phyloP scores from a whole-genome alignment of 2,329 filamentous ascomycete genomes.

The Claviceps capensis region DNA sequence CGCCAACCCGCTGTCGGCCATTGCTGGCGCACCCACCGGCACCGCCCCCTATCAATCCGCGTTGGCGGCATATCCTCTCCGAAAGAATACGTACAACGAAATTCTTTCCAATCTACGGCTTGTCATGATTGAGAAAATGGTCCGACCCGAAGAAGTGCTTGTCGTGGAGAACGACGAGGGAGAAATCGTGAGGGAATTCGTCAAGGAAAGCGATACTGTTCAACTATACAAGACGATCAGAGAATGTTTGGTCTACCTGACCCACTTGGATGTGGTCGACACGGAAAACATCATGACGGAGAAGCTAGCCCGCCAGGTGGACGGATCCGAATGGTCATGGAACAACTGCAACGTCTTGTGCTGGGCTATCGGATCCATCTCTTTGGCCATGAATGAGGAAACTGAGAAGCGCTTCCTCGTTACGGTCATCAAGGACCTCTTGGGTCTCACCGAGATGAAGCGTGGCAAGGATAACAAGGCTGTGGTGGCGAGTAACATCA shows the following conservation, averaged over 20 bases:
- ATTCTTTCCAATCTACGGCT: constrained; percentile 86
- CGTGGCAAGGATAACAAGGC: constrained; percentile 99
- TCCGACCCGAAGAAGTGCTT: constrained; percentile 89
- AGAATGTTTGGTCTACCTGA: constrained; percentile 93
- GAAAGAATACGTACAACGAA: constrained; percentile 96
- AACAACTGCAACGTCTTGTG: constrained; percentile 98
- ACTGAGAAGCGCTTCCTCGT: constrained; percentile 97
- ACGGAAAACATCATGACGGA: constrained; percentile 99
- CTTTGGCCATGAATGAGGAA: constrained; percentile 97
- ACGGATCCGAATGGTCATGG: constrained; percentile 96
- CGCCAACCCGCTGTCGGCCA: constrained; percentile 74
- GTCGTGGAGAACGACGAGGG: constrained; percentile 99
- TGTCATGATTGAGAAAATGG: constrained; percentile 99
- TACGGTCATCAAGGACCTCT: constrained; percentile 94
- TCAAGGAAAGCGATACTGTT: constrained; percentile 98
- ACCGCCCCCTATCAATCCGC: constrained; percentile 74
- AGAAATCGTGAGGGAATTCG: constrained; percentile 96
- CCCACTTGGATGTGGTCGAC: constrained; percentile 91
- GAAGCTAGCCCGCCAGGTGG: constrained; percentile 88
- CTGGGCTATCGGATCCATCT: constrained; percentile 98
- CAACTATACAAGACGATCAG: constrained; percentile 98
- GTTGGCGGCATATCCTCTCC: constrained; percentile 80
- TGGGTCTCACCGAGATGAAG: constrained; percentile 97
- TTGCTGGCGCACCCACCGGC: constrained; percentile 59
- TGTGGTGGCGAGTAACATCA: constrained; percentile 97